Evolutionary conservation across 495 filamentous ascomycete species (phyloP).

Genomic region (Bombardia bombarda): DNA sequence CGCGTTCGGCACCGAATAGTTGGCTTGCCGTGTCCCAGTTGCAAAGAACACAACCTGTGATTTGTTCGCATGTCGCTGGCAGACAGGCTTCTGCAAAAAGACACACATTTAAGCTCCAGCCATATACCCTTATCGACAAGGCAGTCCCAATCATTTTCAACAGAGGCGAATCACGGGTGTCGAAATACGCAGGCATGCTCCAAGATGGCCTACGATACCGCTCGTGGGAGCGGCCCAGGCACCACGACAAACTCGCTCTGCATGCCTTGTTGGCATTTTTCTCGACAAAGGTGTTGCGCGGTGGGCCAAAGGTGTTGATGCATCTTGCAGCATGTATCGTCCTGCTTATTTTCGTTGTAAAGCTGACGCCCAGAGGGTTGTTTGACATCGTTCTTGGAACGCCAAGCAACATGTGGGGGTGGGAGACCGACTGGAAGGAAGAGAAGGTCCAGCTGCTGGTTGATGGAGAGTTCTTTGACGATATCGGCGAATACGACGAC

Average conservation of each 20-base stretch:
- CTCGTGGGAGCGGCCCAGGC: neutral
- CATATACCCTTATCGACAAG: too few species aligned
- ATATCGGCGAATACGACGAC: neutral
- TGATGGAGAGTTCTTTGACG: neutral
- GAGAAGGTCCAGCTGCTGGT: neutral
- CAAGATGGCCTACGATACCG: slow-evolving; percentile 3
- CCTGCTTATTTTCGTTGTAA: slow-evolving; percentile 12
- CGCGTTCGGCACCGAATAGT: too few species aligned
- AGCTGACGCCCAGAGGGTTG: slow-evolving; percentile 2
- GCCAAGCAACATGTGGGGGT: slow-evolving; percentile 6
- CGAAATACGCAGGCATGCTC: slow-evolving; percentile 6
- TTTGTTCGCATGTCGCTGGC: too few species aligned
- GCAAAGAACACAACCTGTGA: too few species aligned
- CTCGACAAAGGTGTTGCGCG: slow-evolving; percentile 14
- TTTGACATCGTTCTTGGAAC: neutral
- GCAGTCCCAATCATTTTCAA: too few species aligned
- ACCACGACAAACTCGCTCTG: neutral
- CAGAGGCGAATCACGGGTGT: too few species aligned
- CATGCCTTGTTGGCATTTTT: slow-evolving; percentile 10
- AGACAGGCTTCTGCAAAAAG: too few species aligned
- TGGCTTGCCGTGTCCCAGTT: too few species aligned
- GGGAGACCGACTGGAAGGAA: slow-evolving; percentile 8
- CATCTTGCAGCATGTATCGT: slow-evolving; percentile 13
- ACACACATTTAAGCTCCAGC: too few species aligned
- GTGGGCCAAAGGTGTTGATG: slow-evolving; percentile 15